These are phyloP conservation scores for Tulasnella sp. DNA, from an alignment of 768 basidiomycete genomes.

Conservation along the genomic window DNA sequence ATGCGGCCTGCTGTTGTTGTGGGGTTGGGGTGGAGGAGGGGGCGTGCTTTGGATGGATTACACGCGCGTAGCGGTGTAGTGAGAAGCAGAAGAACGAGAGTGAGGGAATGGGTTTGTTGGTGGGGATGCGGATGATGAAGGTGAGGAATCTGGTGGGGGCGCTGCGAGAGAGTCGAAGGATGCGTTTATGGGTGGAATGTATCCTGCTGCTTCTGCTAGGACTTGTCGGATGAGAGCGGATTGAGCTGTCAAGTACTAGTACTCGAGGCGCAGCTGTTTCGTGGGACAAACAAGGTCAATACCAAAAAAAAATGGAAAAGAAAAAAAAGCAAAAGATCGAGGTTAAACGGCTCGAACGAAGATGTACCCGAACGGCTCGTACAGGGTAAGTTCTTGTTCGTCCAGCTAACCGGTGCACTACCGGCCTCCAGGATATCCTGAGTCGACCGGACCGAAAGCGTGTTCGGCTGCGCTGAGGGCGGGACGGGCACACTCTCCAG, in stretches of 20 bases:
- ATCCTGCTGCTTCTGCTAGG: constrained; percentile 9
- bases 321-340: too few species aligned
- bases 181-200: constrained; percentile 21
- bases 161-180: constrained; percentile 22
- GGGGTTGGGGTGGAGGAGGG: background rate
- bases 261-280: constrained; percentile 74
- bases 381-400: constrained; percentile 3
- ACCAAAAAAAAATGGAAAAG: too few species aligned
- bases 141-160: constrained; percentile 21
- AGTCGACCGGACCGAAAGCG: constrained; percentile 23
- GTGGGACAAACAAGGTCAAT: constrained; percentile 15
- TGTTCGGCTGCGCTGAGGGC: too few species aligned
- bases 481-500: background rate
- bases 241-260: constrained; percentile 79
- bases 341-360: background rate
- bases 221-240: constrained; percentile 51
- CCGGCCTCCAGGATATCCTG: constrained; percentile 25
- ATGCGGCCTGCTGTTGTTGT: background rate
- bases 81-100: constrained; percentile 52
- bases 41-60: background rate
- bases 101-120: constrained; percentile 55
- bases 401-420: constrained; percentile 3
- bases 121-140: constrained; percentile 35
- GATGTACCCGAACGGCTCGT: constrained; percentile 51
- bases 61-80: constrained; percentile 34